A percentile compares a stretch with the other conserved stretches of the same genome.
Conservation (phyloP, 2,329 filamentous ascomycete species). For the Beauveria medogensis region DNA sequence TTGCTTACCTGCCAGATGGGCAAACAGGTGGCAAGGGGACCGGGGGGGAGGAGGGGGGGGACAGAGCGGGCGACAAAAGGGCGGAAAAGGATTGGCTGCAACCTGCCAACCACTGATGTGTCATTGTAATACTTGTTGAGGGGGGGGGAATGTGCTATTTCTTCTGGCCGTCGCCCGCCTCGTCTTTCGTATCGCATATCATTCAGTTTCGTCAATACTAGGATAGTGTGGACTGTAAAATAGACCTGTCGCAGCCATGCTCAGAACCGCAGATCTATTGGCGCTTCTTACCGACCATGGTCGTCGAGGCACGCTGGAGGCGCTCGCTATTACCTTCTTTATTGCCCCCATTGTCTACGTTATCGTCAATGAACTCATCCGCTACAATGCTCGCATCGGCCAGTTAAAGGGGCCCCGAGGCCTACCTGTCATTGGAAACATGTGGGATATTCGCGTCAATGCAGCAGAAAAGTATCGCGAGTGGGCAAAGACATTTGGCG, state of each 20-base stretch:
- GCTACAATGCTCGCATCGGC: constrained; percentile 34
- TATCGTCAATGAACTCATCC: constrained; percentile 40
- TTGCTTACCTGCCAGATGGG: not conserved
- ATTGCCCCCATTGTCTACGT: constrained; percentile 34
- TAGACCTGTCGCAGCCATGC: not conserved
- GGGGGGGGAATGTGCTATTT: not conserved
- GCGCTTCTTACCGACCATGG: not conserved
- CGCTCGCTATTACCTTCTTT: constrained; percentile 17
- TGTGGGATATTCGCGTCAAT: constrained; percentile 45
- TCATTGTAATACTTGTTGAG: not conserved
- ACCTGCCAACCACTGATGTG: constrained; percentile 2
- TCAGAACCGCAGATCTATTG: not conserved
- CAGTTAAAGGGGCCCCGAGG: constrained; percentile 41
- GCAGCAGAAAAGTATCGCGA: constrained; percentile 48
- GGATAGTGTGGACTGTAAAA: not conserved
- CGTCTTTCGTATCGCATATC: not conserved
- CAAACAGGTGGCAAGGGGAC: not conserved
- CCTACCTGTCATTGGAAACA: constrained; percentile 46
- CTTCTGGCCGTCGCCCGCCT: not conserved
- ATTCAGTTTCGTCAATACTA: not conserved
- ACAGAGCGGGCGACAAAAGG: not conserved
- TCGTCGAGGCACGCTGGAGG: constrained; percentile 12
- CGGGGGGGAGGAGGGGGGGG: not conserved
- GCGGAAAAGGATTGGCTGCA: not conserved
- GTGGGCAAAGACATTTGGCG: constrained; percentile 40